Percentiles rank a stretch among this genome's conserved stretches.
phyloP scores from a whole-genome alignment of 2,329 filamentous ascomycete genomes.

The Chaetomiaceae sp. region DNA sequence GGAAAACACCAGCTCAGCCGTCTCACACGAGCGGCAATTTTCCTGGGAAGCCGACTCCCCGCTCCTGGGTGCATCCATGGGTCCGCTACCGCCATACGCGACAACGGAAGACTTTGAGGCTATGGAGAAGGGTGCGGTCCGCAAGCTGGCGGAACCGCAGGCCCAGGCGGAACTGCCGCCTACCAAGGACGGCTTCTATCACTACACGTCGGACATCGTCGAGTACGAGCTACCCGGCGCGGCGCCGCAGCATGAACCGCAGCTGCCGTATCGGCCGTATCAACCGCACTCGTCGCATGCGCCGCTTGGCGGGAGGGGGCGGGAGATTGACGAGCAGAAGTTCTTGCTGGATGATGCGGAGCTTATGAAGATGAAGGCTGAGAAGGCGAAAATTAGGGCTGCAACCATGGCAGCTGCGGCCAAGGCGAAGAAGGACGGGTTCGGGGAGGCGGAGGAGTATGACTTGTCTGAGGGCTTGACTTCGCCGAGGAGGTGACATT shows the following conservation, averaged over 20 bases:
- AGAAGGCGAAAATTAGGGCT: slow-evolving; percentile 20
- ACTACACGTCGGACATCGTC: slow-evolving; percentile 18
- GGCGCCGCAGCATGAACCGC: slow-evolving; percentile 21
- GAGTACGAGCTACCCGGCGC: slow-evolving; percentile 28
- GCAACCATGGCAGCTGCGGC: neutral
- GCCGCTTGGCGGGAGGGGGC: neutral
- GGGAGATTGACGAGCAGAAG: slow-evolving; percentile 29
- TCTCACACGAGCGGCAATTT: slow-evolving; percentile 18
- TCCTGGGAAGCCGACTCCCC: slow-evolving; percentile 24
- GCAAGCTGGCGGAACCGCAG: slow-evolving; percentile 25
- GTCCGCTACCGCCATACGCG: slow-evolving; percentile 28
- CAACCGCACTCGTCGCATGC: neutral
- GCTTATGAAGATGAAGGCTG: slow-evolving; percentile 21
- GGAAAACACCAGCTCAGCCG: neutral
- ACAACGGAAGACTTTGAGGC: slow-evolving; percentile 25
- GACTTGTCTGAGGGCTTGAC: slow-evolving; percentile 13
- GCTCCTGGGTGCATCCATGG: slow-evolving; percentile 17
- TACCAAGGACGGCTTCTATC: slow-evolving; percentile 30
- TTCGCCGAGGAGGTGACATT: slow-evolving; percentile 1
- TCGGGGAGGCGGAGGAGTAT: slow-evolving; percentile 13
- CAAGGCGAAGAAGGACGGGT: neutral
- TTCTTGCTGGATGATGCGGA: slow-evolving; percentile 28
- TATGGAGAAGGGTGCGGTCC: slow-evolving; percentile 29
- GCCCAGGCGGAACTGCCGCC: slow-evolving; percentile 29
- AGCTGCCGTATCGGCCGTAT: slow-evolving; percentile 23